Conservation (phyloP, 176 grass and related monocot species). For the Poa pratensis region DNA sequence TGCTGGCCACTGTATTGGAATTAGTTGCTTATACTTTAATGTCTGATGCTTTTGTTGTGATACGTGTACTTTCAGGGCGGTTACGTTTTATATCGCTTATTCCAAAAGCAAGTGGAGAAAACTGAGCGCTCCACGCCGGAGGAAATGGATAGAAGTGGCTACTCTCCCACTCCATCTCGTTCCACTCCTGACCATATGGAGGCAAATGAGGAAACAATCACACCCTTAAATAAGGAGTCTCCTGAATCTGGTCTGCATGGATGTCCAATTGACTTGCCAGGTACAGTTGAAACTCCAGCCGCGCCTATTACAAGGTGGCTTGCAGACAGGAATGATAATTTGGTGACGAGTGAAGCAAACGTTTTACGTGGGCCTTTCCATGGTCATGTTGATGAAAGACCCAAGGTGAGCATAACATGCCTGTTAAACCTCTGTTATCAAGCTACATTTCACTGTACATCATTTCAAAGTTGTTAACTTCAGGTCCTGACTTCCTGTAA, state of each 20-base stretch:
- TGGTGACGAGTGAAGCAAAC: slow-evolving; percentile 13
- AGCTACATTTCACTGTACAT: slow-evolving; percentile 8
- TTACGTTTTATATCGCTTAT: slow-evolving; percentile 91
- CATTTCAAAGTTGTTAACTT: slow-evolving; percentile 7
- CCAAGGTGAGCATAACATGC: slow-evolving; percentile 48
- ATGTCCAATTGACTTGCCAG: slow-evolving; percentile 41
- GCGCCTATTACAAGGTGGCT: slow-evolving; percentile 55
- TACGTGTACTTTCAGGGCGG: slow-evolving; percentile 68
- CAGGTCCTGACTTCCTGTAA: neutral
- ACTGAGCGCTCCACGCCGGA: slow-evolving; percentile 50
- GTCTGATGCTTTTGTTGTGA: slow-evolving; percentile 21
- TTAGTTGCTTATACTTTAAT: neutral
- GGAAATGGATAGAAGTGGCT: slow-evolving; percentile 71
- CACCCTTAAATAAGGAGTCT: slow-evolving; percentile 56
- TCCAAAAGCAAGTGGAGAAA: slow-evolving; percentile 70
- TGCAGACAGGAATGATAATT: slow-evolving; percentile 47
- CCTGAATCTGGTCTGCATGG: slow-evolving; percentile 63
- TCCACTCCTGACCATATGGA: slow-evolving; percentile 68
- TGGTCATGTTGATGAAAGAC: slow-evolving; percentile 21
- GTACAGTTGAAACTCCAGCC: slow-evolving; percentile 36
- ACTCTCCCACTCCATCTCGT: slow-evolving; percentile 67
- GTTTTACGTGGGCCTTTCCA: slow-evolving; percentile 24
- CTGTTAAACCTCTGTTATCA: neutral
- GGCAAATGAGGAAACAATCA: slow-evolving; percentile 55
- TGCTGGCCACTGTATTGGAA: slow-evolving; percentile 1